Evolutionary conservation across 176 grass and related monocot genomes (phyloP).

Genomic region (Avena insularis): DNA sequence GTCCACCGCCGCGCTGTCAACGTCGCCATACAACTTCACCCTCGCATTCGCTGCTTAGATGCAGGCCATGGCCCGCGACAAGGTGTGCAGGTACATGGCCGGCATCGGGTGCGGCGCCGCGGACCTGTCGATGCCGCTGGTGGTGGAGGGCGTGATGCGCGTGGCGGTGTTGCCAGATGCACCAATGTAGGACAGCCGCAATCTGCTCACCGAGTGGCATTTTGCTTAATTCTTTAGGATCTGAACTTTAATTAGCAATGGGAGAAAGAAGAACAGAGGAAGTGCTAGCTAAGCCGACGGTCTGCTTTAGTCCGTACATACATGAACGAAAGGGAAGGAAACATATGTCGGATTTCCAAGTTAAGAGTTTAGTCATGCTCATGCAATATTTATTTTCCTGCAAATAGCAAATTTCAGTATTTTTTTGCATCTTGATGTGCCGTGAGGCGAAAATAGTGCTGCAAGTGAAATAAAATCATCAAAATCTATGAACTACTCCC

Average conservation of each 20-base stretch:
- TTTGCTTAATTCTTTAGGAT: neutral
- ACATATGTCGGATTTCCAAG: neutral
- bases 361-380: neutral
- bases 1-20: no score
- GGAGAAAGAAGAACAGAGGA: neutral
- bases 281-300: neutral
- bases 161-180: constrained; percentile 18
- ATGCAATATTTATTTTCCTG: no score
- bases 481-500: no score
- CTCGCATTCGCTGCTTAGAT: constrained; percentile 54
- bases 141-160: constrained; percentile 54
- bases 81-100: constrained; percentile 81
- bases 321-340: neutral
- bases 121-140: constrained; percentile 42
- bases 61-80: constrained; percentile 71
- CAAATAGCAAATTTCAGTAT: no score
- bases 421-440: no score
- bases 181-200: neutral
- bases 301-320: neutral
- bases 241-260: neutral
- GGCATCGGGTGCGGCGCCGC: constrained; percentile 42
- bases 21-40: constrained; percentile 33
- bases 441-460: no score
- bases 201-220: neutral
- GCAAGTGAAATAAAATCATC: no score